Conservation (phyloP, 768 basidiomycete species). For the Hysterangium stoloniferum region DNA sequence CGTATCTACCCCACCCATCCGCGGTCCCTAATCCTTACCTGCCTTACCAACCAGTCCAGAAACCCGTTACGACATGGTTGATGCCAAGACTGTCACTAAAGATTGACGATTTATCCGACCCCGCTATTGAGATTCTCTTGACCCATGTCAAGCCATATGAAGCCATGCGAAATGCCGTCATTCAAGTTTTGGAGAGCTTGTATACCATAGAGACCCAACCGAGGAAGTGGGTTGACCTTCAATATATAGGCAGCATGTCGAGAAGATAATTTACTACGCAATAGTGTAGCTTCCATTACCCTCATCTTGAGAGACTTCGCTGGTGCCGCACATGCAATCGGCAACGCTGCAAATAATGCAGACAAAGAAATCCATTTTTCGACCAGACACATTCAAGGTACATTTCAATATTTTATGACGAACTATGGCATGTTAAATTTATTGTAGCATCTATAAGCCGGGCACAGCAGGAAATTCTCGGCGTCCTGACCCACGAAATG, state of each 20-base stretch:
- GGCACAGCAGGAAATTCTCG: slow-evolving; percentile 51
- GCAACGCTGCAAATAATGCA: slow-evolving; percentile 31
- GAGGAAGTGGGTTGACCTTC: slow-evolving; percentile 33
- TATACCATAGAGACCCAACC: slow-evolving; percentile 40
- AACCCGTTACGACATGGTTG: slow-evolving; percentile 29
- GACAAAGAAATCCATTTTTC: slow-evolving; percentile 74
- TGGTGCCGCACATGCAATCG: slow-evolving; percentile 64
- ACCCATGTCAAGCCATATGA: slow-evolving; percentile 37
- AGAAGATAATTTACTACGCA: not conserved
- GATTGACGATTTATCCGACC: slow-evolving; percentile 52
- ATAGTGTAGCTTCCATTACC: slow-evolving; percentile 17
- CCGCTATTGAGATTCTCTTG: slow-evolving; percentile 52
- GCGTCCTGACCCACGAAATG: slow-evolving; percentile 68
- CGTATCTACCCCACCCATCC: slow-evolving; percentile 8
- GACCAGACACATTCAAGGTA: slow-evolving; percentile 48
- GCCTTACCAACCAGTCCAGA: not conserved
- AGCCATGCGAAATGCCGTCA: slow-evolving; percentile 31
- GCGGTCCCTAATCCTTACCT: slow-evolving; percentile 9
- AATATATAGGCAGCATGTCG: not conserved
- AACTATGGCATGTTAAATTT: not conserved
- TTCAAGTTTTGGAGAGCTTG: slow-evolving; percentile 31
- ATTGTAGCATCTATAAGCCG: slow-evolving; percentile 30
- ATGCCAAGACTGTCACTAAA: slow-evolving; percentile 49
- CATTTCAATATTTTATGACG: slow-evolving; percentile 1
- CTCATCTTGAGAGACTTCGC: slow-evolving; percentile 33